Conservation (phyloP, 1,284 basidiomycete species). For the Ceratobasidium sp. region DNA sequence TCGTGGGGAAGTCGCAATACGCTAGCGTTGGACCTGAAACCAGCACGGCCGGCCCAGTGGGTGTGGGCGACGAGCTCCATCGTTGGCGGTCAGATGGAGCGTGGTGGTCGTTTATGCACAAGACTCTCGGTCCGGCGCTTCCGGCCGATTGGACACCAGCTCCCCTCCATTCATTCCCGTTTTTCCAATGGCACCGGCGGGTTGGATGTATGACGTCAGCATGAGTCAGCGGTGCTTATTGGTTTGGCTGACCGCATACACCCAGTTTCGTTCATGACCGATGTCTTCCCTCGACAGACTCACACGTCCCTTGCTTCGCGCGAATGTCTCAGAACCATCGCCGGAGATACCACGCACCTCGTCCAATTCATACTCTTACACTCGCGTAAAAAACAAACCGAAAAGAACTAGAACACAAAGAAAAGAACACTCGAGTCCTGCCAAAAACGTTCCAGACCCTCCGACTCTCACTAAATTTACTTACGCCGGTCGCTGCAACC, state of each 20-base stretch:
- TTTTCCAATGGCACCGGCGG: background rate
- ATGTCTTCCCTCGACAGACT: background rate
- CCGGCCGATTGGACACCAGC: slow-evolving; percentile 2
- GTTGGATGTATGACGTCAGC: no score
- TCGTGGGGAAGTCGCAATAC: slow-evolving; percentile 19
- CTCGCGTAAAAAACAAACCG: background rate
- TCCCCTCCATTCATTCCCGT: background rate
- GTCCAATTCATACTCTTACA: slow-evolving; percentile 8
- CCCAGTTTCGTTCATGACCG: background rate
- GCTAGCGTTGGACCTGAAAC: background rate
- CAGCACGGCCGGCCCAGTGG: slow-evolving; percentile 23
- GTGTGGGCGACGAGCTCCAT: slow-evolving; percentile 1
- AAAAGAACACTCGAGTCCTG: background rate
- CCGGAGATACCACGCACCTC: slow-evolving; percentile 9
- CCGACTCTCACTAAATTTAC: background rate
- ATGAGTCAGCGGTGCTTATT: no score
- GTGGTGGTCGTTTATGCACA: slow-evolving; percentile 10
- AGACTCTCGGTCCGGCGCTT: slow-evolving; percentile 16
- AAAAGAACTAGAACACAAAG: background rate
- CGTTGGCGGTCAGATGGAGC: background rate
- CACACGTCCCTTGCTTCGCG: background rate
- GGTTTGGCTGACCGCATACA: background rate
- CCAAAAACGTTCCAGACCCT: no score
- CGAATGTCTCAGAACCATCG: background rate
- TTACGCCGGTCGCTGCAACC: slow-evolving; percentile 9